phyloP scores from a whole-genome alignment of 1,284 basidiomycete genomes.

The Entoloma clypeatum region DNA sequence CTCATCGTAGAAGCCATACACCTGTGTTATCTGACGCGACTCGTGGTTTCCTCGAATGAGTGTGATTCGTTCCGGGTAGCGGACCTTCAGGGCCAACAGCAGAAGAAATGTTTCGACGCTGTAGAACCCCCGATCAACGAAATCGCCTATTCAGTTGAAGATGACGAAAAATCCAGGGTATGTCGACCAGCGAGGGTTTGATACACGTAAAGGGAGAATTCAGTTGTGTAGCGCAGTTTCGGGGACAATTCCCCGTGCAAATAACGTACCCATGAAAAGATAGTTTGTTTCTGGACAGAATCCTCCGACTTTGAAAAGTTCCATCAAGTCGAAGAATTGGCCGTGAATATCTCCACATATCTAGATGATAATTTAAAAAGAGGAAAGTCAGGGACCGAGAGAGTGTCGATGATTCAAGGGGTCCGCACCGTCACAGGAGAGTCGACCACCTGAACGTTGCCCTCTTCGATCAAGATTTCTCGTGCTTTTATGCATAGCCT shows the following conservation, averaged over 20 bases:
- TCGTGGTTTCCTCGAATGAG: slow-evolving; percentile 98
- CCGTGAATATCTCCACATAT: slow-evolving; percentile 99
- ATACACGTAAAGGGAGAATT: slow-evolving; percentile 9
- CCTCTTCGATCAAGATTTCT: slow-evolving; percentile 96
- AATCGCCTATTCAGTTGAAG: slow-evolving; percentile 64
- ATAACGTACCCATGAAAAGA: slow-evolving; percentile 89
- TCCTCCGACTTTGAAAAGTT: slow-evolving; percentile 94
- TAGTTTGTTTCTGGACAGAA: slow-evolving; percentile 96
- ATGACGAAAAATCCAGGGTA: slow-evolving; percentile 3
- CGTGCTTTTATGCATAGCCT: slow-evolving; percentile 91
- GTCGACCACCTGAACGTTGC: slow-evolving; percentile 95
- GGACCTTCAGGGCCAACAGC: slow-evolving; percentile 92
- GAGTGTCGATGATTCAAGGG: slow-evolving; percentile 8
- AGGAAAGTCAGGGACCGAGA: slow-evolving; percentile 14
- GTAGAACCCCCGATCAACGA: slow-evolving; percentile 97
- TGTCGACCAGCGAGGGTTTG: neutral
- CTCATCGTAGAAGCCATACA: slow-evolving; percentile 99
- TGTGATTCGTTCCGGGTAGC: slow-evolving; percentile 96
- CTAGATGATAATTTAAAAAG: slow-evolving; percentile 36
- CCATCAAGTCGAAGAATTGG: slow-evolving; percentile 97
- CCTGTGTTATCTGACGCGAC: slow-evolving; percentile 97
- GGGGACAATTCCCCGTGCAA: slow-evolving; percentile 3
- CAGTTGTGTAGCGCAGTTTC: slow-evolving; percentile 26
- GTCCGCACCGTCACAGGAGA: slow-evolving; percentile 87
- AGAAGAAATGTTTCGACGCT: slow-evolving; percentile 96